Evolutionary conservation across 441 rosid genomes (phyloP), one percentile per base, ranked within the genome.

Genomic region (Viola pubescens): DNA sequence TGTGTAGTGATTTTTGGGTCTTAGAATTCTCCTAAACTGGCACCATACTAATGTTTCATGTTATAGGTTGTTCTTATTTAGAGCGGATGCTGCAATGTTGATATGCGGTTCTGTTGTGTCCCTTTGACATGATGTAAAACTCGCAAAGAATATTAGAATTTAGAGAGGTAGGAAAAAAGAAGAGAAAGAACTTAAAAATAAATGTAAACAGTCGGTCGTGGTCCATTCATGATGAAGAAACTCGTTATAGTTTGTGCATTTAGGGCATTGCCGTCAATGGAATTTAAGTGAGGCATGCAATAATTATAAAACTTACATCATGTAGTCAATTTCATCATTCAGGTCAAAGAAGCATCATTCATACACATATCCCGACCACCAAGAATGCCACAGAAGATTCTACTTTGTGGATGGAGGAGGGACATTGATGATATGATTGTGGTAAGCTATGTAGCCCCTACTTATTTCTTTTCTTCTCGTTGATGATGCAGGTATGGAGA

Each of bases 321-420:
- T 59, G 75, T 66, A 73, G 78, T 73, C 71, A 81, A 74, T 76
- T 75, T 81, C 80, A 76, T 81, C 81, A 72, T 86, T 74, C 89
- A 86, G 89, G 86, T 83, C 73, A 83, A 80, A 69, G 81, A 79
- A 63, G 78, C 81, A 77, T 63, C 82, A 75, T 80, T 81, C 76
- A 65, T 77, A 64, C 77, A 75, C 74, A 61, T 81, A 75, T 65
- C 70, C 70, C 79, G 75, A 67, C 78, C 82, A 53, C 70, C 84
- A 67, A 86, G 86, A 81, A 83, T 75, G 83, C 80, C 87, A 70
- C 94, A 81, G 86, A 86, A 75, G 86, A 83, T 86, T 80, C 94
- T 86, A 77, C 86, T 81, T 70, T 83, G 87, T 83, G 87, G 94
- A 81, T 86, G 94, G 89, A 80, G 89, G 84, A 83, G 94, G 72